phyloP scores from a whole-genome alignment of 257 asterid species.

The Forsythia viridissima region DNA sequence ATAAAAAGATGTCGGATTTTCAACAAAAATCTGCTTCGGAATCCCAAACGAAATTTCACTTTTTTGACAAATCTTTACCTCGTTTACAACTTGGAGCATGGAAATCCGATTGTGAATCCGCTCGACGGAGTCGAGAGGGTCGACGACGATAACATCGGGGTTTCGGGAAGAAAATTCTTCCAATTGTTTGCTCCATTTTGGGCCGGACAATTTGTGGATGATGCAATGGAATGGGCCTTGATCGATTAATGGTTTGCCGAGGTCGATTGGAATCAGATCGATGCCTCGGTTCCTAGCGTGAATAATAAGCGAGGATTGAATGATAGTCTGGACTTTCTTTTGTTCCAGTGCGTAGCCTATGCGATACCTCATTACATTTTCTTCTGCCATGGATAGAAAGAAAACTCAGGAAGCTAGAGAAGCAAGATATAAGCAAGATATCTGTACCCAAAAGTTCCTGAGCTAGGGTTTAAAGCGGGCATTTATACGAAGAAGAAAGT shows the following conservation, averaged over 20 bases:
- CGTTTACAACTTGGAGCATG: constrained; percentile 65
- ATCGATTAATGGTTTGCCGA: constrained; percentile 47
- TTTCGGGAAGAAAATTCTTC: constrained; percentile 28
- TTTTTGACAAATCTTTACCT: constrained; percentile 20
- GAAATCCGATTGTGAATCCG: constrained; percentile 68
- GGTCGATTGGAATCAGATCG: constrained; percentile 52
- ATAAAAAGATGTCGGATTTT: constrained; percentile 28
- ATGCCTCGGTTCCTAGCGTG: constrained; percentile 55
- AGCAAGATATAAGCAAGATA: no score
- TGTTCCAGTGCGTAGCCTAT: constrained; percentile 71
- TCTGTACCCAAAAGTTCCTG: not conserved
- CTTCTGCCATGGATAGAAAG: constrained; percentile 28
- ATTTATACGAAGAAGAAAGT: not conserved
- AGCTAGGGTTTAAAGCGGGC: not conserved
- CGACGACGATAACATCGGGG: constrained; percentile 58
- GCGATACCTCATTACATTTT: constrained; percentile 32
- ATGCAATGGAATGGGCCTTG: constrained; percentile 70
- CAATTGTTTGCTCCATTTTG: constrained; percentile 58
- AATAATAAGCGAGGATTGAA: constrained; percentile 56
- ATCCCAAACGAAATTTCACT: constrained; percentile 30
- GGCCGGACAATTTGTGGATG: constrained; percentile 58
- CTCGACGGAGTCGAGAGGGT: constrained; percentile 50
- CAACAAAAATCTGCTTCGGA: constrained; percentile 65
- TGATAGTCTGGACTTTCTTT: constrained; percentile 58
- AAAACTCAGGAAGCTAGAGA: not conserved